Conservation (phyloP, 1,284 basidiomycete genomes). For the Irpex sp. region DNA sequence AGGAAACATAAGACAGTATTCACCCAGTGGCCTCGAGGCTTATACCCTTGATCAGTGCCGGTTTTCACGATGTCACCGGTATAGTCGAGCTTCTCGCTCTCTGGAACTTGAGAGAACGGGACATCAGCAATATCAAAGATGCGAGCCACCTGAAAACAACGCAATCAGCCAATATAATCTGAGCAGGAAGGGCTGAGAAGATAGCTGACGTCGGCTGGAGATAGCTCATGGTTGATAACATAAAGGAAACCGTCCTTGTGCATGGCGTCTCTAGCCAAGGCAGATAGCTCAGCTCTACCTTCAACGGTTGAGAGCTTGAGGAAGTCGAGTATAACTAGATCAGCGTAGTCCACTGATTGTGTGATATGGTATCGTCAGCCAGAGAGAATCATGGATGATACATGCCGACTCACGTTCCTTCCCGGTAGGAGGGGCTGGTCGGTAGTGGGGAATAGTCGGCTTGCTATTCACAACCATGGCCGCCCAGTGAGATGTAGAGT, state of each 20-base stretch:
- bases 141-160: constrained; percentile 33
- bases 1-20: background rate
- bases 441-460: constrained; percentile 29
- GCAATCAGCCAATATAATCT: constrained; percentile 34
- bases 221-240: constrained; percentile 55
- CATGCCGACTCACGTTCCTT: constrained; percentile 29
- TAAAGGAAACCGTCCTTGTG: constrained; percentile 61
- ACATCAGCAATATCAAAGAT: constrained; percentile 64
- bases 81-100: constrained; percentile 56
- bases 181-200: background rate
- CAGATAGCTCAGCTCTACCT: constrained; percentile 42
- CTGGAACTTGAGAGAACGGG: constrained; percentile 47
- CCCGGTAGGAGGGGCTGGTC: constrained; percentile 30
- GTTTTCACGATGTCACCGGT: constrained; percentile 42
- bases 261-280: constrained; percentile 54
- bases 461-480: background rate
- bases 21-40: constrained; percentile 53
- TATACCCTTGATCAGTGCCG: constrained; percentile 59
- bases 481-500: too few species aligned
- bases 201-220: constrained; percentile 37
- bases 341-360: constrained; percentile 62
- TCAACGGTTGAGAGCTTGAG: constrained; percentile 44
- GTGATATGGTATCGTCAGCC: background rate
- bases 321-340: constrained; percentile 63
- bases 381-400: background rate